phyloP scores from a whole-genome alignment of 163 green algal genomes.

The Chloromonas sp. region DNA sequence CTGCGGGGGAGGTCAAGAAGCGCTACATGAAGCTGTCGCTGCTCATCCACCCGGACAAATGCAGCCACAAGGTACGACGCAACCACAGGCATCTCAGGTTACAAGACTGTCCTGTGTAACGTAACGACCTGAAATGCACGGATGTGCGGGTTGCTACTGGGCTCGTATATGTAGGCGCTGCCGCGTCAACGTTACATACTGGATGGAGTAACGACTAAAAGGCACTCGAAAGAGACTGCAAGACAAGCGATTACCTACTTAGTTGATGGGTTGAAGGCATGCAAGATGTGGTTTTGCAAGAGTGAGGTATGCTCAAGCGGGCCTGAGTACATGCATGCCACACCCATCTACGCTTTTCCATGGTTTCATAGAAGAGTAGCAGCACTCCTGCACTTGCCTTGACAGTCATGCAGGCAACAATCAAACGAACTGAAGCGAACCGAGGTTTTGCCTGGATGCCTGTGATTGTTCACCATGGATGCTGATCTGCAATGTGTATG shows the following conservation, averaged over 20 bases:
- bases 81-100: background rate
- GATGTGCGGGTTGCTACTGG: background rate
- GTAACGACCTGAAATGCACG: background rate
- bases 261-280: background rate
- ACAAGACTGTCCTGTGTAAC: background rate
- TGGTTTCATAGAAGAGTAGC: background rate
- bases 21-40: constrained; percentile 78
- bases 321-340: too few relatives aligned
- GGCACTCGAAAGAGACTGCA: background rate
- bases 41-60: constrained; percentile 90
- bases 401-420: background rate
- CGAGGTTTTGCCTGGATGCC: background rate
- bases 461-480: background rate
- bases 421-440: background rate
- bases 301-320: too few relatives aligned
- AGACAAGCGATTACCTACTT: background rate
- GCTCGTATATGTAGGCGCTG: background rate
- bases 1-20: constrained; percentile 62
- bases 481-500: background rate
- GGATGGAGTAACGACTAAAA: too few relatives aligned
- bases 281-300: too few relatives aligned
- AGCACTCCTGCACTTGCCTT: background rate
- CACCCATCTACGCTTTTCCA: background rate
- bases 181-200: background rate
- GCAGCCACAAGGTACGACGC: constrained; percentile 53